phyloP scores from a whole-genome alignment of 2,329 filamentous ascomycete species.

The Meredithiella fracta region DNA sequence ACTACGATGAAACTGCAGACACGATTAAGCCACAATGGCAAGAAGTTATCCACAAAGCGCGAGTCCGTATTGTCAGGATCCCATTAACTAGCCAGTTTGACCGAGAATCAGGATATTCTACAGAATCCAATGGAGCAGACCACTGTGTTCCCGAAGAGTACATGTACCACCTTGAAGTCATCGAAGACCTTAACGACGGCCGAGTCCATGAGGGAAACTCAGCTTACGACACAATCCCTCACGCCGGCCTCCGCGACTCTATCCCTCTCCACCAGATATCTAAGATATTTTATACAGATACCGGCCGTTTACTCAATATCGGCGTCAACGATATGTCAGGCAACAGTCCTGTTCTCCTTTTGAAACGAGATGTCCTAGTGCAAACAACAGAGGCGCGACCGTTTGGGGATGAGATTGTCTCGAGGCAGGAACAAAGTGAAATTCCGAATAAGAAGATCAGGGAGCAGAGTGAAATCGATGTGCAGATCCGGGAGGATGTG shows the following conservation, averaged over 20 bases:
- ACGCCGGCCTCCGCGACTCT: slow-evolving; percentile 34
- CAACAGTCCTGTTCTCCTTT: slow-evolving; percentile 22
- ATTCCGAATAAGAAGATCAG: neutral
- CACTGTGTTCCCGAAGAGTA: slow-evolving; percentile 29
- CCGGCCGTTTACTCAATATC: slow-evolving; percentile 77
- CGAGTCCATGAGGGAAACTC: slow-evolving; percentile 31
- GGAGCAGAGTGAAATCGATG: neutral
- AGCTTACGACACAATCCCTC: slow-evolving; percentile 23
- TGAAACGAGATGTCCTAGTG: slow-evolving; percentile 26
- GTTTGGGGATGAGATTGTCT: neutral
- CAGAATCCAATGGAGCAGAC: neutral
- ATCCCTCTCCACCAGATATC: slow-evolving; percentile 48
- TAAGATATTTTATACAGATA: slow-evolving; percentile 88
- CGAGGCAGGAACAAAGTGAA: neutral
- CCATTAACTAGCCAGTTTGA: slow-evolving; percentile 23
- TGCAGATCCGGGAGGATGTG: neutral
- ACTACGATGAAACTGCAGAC: neutral
- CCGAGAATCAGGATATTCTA: neutral
- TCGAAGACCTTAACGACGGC: slow-evolving; percentile 59
- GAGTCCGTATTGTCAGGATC: slow-evolving; percentile 61
- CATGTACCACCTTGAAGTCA: slow-evolving; percentile 62
- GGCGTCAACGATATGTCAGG: slow-evolving; percentile 25
- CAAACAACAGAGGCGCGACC: slow-evolving; percentile 15
- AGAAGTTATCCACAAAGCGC: slow-evolving; percentile 86
- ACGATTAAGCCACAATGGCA: slow-evolving; percentile 70